These are phyloP conservation scores for Phytophthora fragariae DNA, from an alignment of 352 stramenopile genomes.

Conservation along the genomic window DNA sequence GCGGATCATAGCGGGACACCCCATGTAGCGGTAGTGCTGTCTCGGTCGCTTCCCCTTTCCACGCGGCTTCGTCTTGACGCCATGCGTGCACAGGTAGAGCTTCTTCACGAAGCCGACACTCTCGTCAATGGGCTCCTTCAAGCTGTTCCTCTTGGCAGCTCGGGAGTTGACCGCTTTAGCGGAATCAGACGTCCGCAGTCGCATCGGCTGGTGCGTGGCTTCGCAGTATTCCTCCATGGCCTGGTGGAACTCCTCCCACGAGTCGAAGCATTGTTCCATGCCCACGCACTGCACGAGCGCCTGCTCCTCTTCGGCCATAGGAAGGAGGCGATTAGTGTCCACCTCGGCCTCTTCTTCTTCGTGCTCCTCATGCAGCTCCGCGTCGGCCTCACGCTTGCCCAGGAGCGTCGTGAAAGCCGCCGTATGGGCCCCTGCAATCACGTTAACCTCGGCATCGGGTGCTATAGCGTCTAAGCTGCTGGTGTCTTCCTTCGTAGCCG, in stretches of 20 bases:
- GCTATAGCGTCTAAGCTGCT: slow-evolving; percentile 4
- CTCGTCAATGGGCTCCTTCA: slow-evolving; percentile 88
- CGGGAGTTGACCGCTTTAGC: slow-evolving; percentile 81
- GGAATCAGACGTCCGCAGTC: slow-evolving; percentile 82
- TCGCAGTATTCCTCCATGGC: slow-evolving; percentile 85
- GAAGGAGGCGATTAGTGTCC: slow-evolving; percentile 55
- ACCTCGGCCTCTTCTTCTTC: slow-evolving; percentile 58
- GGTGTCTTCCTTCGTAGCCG: slow-evolving; percentile 26
- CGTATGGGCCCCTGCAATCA: slow-evolving; percentile 10
- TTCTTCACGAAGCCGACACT: slow-evolving; percentile 89
- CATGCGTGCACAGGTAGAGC: slow-evolving; percentile 84
- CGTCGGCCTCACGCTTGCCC: slow-evolving; percentile 69
- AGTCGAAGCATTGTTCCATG: slow-evolving; percentile 83
- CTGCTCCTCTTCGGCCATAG: slow-evolving; percentile 64
- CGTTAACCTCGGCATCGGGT: slow-evolving; percentile 9
- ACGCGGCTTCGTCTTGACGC: slow-evolving; percentile 85
- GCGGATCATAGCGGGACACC: slow-evolving; percentile 84
- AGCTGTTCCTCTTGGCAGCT: slow-evolving; percentile 83
- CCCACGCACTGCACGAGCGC: slow-evolving; percentile 73
- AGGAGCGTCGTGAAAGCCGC: slow-evolving; percentile 64
- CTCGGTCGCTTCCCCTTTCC: slow-evolving; percentile 82
- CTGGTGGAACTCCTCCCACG: slow-evolving; percentile 84
- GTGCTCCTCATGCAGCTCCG: slow-evolving; percentile 62
- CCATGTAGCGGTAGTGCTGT: slow-evolving; percentile 88
- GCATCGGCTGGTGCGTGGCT: slow-evolving; percentile 81